phyloP scores from a whole-genome alignment of 352 stramenopile genomes.

The Halophytophthora batemanensis region DNA sequence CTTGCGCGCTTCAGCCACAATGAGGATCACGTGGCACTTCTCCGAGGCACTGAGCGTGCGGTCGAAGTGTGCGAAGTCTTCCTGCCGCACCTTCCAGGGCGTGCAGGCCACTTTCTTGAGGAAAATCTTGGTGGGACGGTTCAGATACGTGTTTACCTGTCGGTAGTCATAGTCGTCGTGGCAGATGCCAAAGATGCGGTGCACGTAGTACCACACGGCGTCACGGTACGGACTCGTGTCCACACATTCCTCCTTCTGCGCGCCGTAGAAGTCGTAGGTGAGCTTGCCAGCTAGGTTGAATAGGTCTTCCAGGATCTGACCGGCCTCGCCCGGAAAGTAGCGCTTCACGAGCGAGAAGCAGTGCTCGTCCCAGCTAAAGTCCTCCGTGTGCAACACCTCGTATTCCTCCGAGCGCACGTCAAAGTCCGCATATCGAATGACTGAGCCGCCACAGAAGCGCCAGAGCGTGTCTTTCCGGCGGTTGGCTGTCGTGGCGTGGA shows the following conservation, averaged over 20 bases:
- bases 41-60: slow-evolving; percentile 71
- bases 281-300: slow-evolving; percentile 86
- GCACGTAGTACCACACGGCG: slow-evolving; percentile 87
- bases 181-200: slow-evolving; percentile 87
- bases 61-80: slow-evolving; percentile 87
- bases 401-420: slow-evolving; percentile 81
- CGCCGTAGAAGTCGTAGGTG: slow-evolving; percentile 77
- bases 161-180: slow-evolving; percentile 88
- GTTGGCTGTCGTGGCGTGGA: slow-evolving; percentile 23
- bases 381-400: slow-evolving; percentile 81
- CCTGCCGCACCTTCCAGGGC: slow-evolving; percentile 74
- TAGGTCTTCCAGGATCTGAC: slow-evolving; percentile 81
- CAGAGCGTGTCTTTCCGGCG: slow-evolving; percentile 69
- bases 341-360: slow-evolving; percentile 83
- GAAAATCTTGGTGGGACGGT: slow-evolving; percentile 84
- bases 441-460: slow-evolving; percentile 77
- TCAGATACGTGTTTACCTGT: slow-evolving; percentile 79
- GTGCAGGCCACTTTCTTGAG: slow-evolving; percentile 86
- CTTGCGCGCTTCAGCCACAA: slow-evolving; percentile 82
- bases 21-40: slow-evolving; percentile 83
- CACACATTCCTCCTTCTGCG: slow-evolving; percentile 50
- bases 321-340: slow-evolving; percentile 79
- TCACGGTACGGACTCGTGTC: slow-evolving; percentile 82
- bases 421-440: slow-evolving; percentile 83
- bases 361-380: slow-evolving; percentile 89